phyloP scores from a whole-genome alignment of 176 grass and related monocot genomes.

The Eremochloa ophiuroides region DNA sequence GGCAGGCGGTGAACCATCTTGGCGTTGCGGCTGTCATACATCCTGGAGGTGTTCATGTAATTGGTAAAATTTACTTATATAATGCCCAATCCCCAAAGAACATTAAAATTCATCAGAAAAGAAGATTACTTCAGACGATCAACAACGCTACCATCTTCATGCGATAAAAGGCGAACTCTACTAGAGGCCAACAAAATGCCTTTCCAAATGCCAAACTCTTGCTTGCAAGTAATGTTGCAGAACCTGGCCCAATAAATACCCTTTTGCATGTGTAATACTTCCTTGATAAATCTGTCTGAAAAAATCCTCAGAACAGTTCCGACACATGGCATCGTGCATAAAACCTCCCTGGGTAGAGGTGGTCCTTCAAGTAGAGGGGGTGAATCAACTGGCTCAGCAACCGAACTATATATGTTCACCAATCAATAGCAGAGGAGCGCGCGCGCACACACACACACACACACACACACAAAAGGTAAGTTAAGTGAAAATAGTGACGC shows the following conservation, averaged over 20 bases:
- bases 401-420: slow-evolving; percentile 32
- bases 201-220: slow-evolving; percentile 72
- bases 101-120: slow-evolving; percentile 13
- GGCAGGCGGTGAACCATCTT: slow-evolving; percentile 31
- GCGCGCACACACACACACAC: no score
- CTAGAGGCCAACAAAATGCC: slow-evolving; percentile 49
- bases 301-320: slow-evolving; percentile 76
- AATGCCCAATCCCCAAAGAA: not conserved
- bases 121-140: slow-evolving; percentile 68
- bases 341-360: slow-evolving; percentile 53
- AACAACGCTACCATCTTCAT: slow-evolving; percentile 56
- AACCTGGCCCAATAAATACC: slow-evolving; percentile 62
- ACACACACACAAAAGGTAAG: not conserved
- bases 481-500: not conserved
- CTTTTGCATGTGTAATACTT: slow-evolving; percentile 46
- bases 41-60: slow-evolving; percentile 38
- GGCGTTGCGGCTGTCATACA: slow-evolving; percentile 14
- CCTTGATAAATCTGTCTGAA: slow-evolving; percentile 34
- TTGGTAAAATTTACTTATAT: slow-evolving; percentile 14
- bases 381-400: slow-evolving; percentile 13
- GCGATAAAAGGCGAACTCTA: slow-evolving; percentile 72
- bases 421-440: slow-evolving; percentile 27
- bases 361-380: slow-evolving; percentile 58
- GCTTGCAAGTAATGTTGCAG: slow-evolving; percentile 63
- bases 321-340: slow-evolving; percentile 60